Evolutionary conservation across 768 basidiomycete genomes (phyloP).

Genomic region (Brasilioporus rufonigricans): DNA sequence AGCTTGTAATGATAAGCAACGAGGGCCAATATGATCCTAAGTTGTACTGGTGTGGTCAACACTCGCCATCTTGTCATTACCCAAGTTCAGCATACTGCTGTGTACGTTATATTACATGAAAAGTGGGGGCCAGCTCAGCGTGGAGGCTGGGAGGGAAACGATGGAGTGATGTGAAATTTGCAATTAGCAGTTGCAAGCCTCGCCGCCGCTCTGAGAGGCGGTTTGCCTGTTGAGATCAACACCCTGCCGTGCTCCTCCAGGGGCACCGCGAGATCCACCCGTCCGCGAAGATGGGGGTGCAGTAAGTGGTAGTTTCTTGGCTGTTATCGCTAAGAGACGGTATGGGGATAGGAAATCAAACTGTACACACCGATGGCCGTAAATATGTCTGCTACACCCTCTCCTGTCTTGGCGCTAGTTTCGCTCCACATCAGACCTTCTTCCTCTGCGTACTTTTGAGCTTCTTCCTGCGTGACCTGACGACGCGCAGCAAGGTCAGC

Average conservation of each 20-base stretch:
- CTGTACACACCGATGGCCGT: conserved; percentile 71
- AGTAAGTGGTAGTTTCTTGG: conserved; percentile 86
- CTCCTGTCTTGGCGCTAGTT: conserved; percentile 86
- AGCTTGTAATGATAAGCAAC: background rate
- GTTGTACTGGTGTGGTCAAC: conserved; percentile 5
- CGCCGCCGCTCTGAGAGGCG: conserved; percentile 46
- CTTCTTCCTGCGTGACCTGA: conserved; percentile 84
- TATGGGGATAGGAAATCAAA: background rate
- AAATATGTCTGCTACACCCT: conserved; percentile 85
- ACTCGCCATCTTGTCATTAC: conserved; percentile 19
- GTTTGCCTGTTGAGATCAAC: conserved; percentile 81
- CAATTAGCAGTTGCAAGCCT: conserved; percentile 73
- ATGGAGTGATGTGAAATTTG: conserved; percentile 7
- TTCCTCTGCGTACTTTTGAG: conserved; percentile 88
- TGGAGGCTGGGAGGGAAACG: conserved; percentile 5
- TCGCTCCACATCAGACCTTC: conserved; percentile 93
- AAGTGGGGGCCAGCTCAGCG: conserved; percentile 14
- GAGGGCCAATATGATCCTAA: background rate
- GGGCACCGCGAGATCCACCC: conserved; percentile 49
- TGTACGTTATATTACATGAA: conserved; percentile 32
- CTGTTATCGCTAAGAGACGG: conserved; percentile 36
- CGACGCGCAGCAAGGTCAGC: conserved; percentile 80
- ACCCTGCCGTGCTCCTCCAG: conserved; percentile 53
- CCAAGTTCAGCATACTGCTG: conserved; percentile 28
- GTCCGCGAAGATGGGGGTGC: conserved; percentile 65